These are phyloP conservation scores for Ceratocystis colombiana DNA, from an alignment of 2,329 filamentous ascomycete species.

Conservation along the genomic window DNA sequence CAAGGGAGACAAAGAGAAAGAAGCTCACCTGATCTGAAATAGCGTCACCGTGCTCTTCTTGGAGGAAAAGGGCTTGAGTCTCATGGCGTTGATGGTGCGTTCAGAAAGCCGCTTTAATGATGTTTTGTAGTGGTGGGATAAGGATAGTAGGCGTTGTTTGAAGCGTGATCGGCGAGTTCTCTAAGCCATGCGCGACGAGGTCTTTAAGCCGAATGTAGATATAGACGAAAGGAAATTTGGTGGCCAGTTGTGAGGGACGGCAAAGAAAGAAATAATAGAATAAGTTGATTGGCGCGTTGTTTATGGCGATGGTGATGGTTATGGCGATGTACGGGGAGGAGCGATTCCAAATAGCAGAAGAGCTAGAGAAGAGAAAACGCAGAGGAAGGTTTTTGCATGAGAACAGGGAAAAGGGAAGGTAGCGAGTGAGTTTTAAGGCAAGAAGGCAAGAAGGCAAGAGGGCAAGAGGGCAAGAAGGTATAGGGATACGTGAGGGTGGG, in stretches of 20 bases:
- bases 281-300: not conserved
- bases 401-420: conserved; percentile 10
- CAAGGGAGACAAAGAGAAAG: not conserved
- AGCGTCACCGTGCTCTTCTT: conserved; percentile 25
- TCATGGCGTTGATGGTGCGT: conserved; percentile 17
- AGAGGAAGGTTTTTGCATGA: conserved; percentile 7
- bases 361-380: not conserved
- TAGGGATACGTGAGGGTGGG: not conserved
- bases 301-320: not conserved
- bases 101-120: not conserved
- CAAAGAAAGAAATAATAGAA: conserved; percentile 1
- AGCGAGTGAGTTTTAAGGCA: not conserved
- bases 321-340: not conserved
- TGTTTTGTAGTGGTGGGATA: conserved; percentile 9
- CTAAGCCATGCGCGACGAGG: conserved; percentile 6
- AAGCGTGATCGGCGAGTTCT: conserved; percentile 8
- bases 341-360: not conserved
- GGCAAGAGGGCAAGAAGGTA: not conserved
- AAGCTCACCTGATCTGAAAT: conserved; percentile 25
- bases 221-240: not conserved
- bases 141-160: conserved; percentile 4
- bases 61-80: conserved; percentile 25
- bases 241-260: not conserved
- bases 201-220: not conserved
- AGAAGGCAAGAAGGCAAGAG: conserved; percentile 4